Base-by-base conservation (phyloP, 768 basidiomycete species). In the Boletales sp. region DNA sequence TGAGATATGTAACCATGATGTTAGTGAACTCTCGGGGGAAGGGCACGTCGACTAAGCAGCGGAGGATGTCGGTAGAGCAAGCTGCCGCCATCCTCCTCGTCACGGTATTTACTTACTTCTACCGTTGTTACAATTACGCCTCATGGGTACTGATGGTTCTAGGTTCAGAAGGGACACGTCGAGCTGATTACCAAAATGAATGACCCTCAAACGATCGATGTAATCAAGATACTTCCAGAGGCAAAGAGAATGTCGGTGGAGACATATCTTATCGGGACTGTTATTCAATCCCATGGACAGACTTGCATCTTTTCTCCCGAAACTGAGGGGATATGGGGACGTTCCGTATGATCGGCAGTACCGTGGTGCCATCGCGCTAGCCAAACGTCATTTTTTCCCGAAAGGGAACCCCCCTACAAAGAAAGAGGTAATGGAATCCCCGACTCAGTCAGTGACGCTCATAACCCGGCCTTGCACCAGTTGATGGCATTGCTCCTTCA, bases 321-420 rank as follows among this genome's bases (percentile, higher is more conserved):
- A 67, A 34, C 36, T 66, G 28, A 57, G 62, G 41, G 65, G 62
- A 30, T 67, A 62, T 13, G 64, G 63, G 8, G 51, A 67, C 33
- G 54, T 67, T 3, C 58, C 62, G 8, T 65, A 65, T 12, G 56
- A 58, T 13, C 47, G 54, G 40, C 55, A 67, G 40, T 66, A 66
- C 32, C 62, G 57, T 33, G 65, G 60, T 8, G 59, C 62, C 4
- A 54, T 67, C 9, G 65, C 65, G 3, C 42, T 66, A 13, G 62
- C 64, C 36, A 60, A 60, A 40, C 64, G 64, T 1, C 60, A 65
- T 33, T 65, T 67, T 39, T 56, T 62, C 37, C 60, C 65, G 5
- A 56, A 49, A 13, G 62, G 62, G 45, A 50, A 46, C 5, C 36
- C 48, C 3, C 57, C 50, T 18, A 65, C 64, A 18, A 65, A 65